phyloP scores from a whole-genome alignment of 1,139 yeast species.

The Lodderomyces metapsilosis region DNA sequence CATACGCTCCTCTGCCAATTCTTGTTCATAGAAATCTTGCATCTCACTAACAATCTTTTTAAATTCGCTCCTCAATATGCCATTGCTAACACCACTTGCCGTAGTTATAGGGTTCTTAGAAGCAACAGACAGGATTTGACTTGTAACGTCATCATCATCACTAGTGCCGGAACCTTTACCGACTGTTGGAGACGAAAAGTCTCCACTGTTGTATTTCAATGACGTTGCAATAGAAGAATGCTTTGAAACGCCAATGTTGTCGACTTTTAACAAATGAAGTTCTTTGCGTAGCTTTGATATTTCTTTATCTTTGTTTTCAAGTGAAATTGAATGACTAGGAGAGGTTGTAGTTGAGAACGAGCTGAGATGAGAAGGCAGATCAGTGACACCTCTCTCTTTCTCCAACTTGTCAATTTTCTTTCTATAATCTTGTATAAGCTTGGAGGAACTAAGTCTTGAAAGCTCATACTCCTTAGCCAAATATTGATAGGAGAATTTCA shows the following conservation, averaged over 20 bases:
- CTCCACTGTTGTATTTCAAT: neutral
- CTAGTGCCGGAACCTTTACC: neutral
- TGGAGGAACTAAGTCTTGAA: constrained; percentile 50
- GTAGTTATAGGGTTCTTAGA: constrained; percentile 17
- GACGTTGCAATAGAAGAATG: neutral
- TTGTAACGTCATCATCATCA: constrained; percentile 7
- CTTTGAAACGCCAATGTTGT: constrained; percentile 35
- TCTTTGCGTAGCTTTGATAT: constrained; percentile 47
- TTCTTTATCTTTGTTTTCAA: constrained; percentile 45
- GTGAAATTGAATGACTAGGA: constrained; percentile 11
- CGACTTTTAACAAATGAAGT: constrained; percentile 48
- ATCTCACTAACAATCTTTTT: constrained; percentile 63
- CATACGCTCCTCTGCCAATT: constrained; percentile 56
- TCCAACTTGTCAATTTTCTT: constrained; percentile 45
- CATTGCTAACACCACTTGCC: constrained; percentile 29
- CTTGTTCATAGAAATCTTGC: constrained; percentile 59
- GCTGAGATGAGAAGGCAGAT: neutral
- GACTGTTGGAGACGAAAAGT: neutral
- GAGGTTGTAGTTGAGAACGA: constrained; percentile 2
- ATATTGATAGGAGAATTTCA: constrained; percentile 64
- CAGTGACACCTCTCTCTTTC: constrained; percentile 25
- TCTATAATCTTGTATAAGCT: constrained; percentile 48
- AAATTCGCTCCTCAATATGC: constrained; percentile 67
- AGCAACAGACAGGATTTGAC: constrained; percentile 5
- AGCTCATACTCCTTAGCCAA: constrained; percentile 59